These are phyloP conservation scores for Globisporangium takayamanum DNA, from an alignment of 352 stramenopile species.

Conservation along the genomic window DNA sequence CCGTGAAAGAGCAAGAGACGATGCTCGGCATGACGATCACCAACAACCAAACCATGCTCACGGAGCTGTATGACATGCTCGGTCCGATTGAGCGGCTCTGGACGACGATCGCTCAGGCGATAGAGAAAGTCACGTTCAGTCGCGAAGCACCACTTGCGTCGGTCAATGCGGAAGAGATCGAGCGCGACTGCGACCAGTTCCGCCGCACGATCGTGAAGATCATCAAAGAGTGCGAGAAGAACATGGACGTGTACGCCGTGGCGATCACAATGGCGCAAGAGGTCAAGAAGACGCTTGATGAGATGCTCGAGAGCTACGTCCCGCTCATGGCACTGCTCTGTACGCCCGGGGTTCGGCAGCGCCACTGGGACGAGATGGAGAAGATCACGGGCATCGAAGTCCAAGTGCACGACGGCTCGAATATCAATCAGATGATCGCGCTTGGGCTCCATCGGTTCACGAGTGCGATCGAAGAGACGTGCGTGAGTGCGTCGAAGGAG, in stretches of 20 bases:
- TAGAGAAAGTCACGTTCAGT: constrained; percentile 71
- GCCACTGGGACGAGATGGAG: constrained; percentile 93
- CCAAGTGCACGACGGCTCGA: constrained; percentile 83
- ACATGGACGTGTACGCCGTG: constrained; percentile 75
- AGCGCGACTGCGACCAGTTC: constrained; percentile 85
- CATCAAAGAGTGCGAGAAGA: constrained; percentile 89
- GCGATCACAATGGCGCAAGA: constrained; percentile 75
- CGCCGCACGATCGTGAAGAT: constrained; percentile 84
- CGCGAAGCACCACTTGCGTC: constrained; percentile 51
- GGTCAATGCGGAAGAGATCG: constrained; percentile 83
- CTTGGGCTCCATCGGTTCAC: constrained; percentile 82
- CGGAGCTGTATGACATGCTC: constrained; percentile 72
- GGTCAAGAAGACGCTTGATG: constrained; percentile 76
- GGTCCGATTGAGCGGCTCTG: constrained; percentile 86
- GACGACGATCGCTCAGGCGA: constrained; percentile 74
- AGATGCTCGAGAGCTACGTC: constrained; percentile 86
- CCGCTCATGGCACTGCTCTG: constrained; percentile 91
- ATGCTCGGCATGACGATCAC: constrained; percentile 79
- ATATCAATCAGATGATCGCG: constrained; percentile 90
- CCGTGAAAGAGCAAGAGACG: constrained; percentile 85
- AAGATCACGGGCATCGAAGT: constrained; percentile 84
- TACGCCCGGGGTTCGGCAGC: constrained; percentile 86
- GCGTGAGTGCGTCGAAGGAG: constrained; percentile 92
- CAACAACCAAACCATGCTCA: constrained; percentile 74
- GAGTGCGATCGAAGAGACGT: constrained; percentile 88